Conservation (phyloP, 2,329 filamentous ascomycete species). For the Neofusicoccum sp. region DNA sequence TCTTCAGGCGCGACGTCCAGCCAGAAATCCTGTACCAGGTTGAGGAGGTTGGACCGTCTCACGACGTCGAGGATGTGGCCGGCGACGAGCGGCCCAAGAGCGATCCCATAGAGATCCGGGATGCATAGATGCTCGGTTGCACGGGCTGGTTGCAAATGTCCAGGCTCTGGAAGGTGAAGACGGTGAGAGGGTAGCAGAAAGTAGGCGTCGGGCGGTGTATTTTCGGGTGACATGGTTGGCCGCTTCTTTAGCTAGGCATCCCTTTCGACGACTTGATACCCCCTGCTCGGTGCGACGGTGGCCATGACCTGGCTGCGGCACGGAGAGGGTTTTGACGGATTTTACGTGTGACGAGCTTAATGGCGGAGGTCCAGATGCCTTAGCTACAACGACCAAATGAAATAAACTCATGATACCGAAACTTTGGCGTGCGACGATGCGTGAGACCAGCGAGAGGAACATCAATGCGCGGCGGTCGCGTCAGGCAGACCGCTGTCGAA, state of each 20-base stretch:
- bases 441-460: too few relatives aligned
- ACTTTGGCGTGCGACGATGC: background rate
- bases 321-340: background rate
- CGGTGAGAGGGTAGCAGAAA: background rate
- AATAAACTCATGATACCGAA: background rate
- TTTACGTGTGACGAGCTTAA: background rate
- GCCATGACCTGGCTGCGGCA: background rate
- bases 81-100: background rate
- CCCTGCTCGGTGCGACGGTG: background rate
- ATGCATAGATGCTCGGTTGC: background rate
- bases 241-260: background rate
- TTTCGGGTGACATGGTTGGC: background rate
- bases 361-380: background rate
- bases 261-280: constrained; percentile 6
- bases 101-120: background rate
- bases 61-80: constrained; percentile 4
- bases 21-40: constrained; percentile 28
- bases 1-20: constrained; percentile 34
- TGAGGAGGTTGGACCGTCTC: background rate
- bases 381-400: background rate
- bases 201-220: background rate
- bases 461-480: too few relatives aligned
- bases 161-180: too few relatives aligned
- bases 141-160: background rate
- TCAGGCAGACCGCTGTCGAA: too few relatives aligned